Conservation (phyloP, 208 protist genomes). For the Trypanosoma platydactyli region DNA sequence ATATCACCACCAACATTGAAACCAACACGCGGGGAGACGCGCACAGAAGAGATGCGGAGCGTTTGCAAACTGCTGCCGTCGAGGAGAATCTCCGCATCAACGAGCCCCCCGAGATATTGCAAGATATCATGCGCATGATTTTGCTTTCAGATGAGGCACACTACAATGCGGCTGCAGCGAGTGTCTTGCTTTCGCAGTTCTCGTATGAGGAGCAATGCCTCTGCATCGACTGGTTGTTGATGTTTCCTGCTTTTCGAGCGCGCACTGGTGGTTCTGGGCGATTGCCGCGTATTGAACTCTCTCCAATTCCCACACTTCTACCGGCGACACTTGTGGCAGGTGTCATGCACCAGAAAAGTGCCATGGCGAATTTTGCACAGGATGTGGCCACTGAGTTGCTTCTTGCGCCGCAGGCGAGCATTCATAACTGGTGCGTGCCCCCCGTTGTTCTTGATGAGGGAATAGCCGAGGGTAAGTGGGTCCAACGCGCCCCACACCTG, state of each 20-base stretch:
- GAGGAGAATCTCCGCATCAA: neutral
- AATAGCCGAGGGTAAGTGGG: slow-evolving; percentile 5
- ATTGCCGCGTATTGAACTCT: slow-evolving; percentile 42
- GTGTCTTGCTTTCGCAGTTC: slow-evolving; percentile 48
- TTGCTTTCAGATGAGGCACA: slow-evolving; percentile 78
- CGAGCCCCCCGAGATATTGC: slow-evolving; percentile 36
- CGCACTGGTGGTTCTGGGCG: slow-evolving; percentile 19
- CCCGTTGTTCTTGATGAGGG: slow-evolving; percentile 11
- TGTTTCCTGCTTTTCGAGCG: slow-evolving; percentile 39
- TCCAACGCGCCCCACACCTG: slow-evolving; percentile 24
- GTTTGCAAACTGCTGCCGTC: neutral
- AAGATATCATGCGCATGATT: slow-evolving; percentile 76
- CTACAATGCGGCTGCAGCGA: slow-evolving; percentile 55
- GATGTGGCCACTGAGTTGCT: slow-evolving; percentile 12
- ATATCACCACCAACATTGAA: too few relatives aligned
- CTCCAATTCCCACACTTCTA: slow-evolving; percentile 29
- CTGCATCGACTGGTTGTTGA: slow-evolving; percentile 43
- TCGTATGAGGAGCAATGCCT: slow-evolving; percentile 21
- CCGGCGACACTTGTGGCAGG: slow-evolving; percentile 9
- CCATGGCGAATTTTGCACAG: slow-evolving; percentile 46
- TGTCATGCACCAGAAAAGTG: slow-evolving; percentile 32
- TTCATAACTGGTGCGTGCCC: slow-evolving; percentile 9
- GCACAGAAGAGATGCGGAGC: neutral
- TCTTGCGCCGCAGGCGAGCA: slow-evolving; percentile 12
- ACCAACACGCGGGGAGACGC: neutral